Evolutionary conservation across 2,329 filamentous ascomycete species (phyloP), one percentile per base, ranked within the genome.

Genomic region (Blastomyces gilchristii): DNA sequence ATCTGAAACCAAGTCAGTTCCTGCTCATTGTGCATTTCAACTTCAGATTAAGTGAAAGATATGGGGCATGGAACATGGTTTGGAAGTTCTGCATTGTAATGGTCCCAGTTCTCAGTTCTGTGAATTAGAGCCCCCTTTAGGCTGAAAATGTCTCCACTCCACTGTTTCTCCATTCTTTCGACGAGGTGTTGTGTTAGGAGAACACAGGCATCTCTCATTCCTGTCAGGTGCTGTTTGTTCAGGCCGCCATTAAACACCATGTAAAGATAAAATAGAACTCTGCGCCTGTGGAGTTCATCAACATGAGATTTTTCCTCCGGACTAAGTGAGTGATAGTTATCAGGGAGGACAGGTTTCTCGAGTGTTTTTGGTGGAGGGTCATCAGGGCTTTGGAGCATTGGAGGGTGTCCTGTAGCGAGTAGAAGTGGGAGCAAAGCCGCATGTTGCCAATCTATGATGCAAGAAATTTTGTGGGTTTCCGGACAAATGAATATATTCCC

Each of bases 371-470:
- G 66, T 41, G 39, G 64, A 18, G 64, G 56, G 3, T 65, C 45
- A 37, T 71, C 69, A 28, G 68, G 70, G 45, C 69, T 71, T 41
- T 71, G 65, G 62, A 71, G 68, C 53, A 66, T 16, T 25, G 49
- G 49, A 25, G 25, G 25, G 28, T 16, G 49, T 7, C 49, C 25
- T 28, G 22, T 31, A 25, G 22, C 49, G 5, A 52, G 22, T 31
- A 52, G 25, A 52, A 52, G 22, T 14, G 22, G 49, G 22, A 25
- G n/a, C 49, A 52, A 52, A 12, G n/a, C 12, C 11, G 49, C 22
- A 31, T 52, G n/a, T 28, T 28, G n/a, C 63, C 63, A 64, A 37
- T 64, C 63, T 8, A 62, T 62, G 39, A 64, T 62, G 50, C 63
- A 64, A 43, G 60, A 64, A 57, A 64, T 45, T 49, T 64, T 53